These are phyloP conservation scores for Cercospora zeina DNA, from an alignment of 2,329 filamentous ascomycete genomes.

Conservation along the genomic window DNA sequence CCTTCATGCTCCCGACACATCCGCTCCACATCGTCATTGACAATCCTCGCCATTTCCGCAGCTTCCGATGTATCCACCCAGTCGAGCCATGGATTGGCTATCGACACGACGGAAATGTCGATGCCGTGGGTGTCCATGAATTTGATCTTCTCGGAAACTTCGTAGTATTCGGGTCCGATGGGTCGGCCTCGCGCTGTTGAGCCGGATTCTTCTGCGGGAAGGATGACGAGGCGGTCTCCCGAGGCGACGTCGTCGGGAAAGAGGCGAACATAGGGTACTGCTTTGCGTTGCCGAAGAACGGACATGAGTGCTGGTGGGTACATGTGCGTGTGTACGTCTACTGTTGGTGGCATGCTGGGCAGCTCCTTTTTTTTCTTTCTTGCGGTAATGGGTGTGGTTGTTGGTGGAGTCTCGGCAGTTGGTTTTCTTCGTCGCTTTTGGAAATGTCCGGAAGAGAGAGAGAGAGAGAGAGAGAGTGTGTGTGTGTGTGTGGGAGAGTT, in stretches of 20 bases:
- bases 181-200: constrained; percentile 68
- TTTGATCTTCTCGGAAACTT: constrained; percentile 73
- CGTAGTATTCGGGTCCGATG: constrained; percentile 79
- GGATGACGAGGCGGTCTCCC: constrained; percentile 58
- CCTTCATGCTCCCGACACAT: constrained; percentile 68
- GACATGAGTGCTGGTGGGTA: constrained; percentile 57
- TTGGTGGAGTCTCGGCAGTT: constrained; percentile 4
- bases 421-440: not conserved
- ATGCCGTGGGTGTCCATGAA: constrained; percentile 89
- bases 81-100: constrained; percentile 93
- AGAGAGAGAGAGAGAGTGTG: not conserved
- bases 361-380: not conserved
- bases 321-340: constrained; percentile 65
- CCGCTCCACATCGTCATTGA: constrained; percentile 75
- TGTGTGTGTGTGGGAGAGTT: not conserved
- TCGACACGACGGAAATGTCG: constrained; percentile 77
- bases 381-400: not conserved
- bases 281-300: constrained; percentile 57
- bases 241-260: constrained; percentile 55
- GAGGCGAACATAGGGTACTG: constrained; percentile 69
- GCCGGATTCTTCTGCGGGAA: constrained; percentile 37
- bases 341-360: constrained; percentile 43
- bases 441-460: not conserved
- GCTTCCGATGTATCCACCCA: constrained; percentile 68
- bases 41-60: constrained; percentile 60